Percentiles rank a stretch among this genome's conserved stretches.
These are phyloP conservation scores for Neurospora sp. DNA, from an alignment of 2,329 filamentous ascomycete genomes.

Conservation along the genomic window DNA sequence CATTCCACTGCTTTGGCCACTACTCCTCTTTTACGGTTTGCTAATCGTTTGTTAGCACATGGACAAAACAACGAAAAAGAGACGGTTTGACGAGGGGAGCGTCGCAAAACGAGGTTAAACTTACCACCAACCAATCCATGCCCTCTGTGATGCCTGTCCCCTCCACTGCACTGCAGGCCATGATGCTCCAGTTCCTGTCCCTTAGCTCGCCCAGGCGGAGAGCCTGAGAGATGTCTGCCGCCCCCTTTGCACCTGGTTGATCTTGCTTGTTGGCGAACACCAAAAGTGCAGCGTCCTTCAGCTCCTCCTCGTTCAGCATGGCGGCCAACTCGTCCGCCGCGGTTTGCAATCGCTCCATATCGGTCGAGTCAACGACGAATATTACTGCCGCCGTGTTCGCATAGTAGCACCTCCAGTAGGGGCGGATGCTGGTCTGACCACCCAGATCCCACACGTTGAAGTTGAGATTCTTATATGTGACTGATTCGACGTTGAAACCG, in stretches of 20 bases:
- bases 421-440: conserved; percentile 95
- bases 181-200: conserved; percentile 98
- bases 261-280: conserved; percentile 99
- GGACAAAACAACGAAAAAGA: conserved; percentile 6
- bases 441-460: conserved; percentile 99
- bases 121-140: conserved; percentile 97
- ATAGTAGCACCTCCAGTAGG: conserved; percentile 99
- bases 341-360: conserved; percentile 89
- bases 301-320: conserved; percentile 95
- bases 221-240: conserved; percentile 92
- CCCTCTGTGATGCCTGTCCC: conserved; percentile 90
- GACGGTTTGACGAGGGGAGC: not conserved
- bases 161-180: conserved; percentile 93
- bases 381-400: conserved; percentile 97
- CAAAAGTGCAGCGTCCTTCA: conserved; percentile 81
- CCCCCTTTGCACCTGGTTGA: conserved; percentile 91
- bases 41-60: conserved; percentile 19
- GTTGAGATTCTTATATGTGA: conserved; percentile 96
- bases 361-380: conserved; percentile 96
- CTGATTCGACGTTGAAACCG: conserved; percentile 97
- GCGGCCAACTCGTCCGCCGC: conserved; percentile 85
- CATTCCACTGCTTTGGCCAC: not conserved
- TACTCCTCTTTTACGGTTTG: conserved; percentile 34
- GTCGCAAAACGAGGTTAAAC: conserved; percentile 18
- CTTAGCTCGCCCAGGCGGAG: conserved; percentile 81